These are phyloP conservation scores for Phoma herbarum DNA, from an alignment of 2,329 filamentous ascomycete genomes.

Conservation along the genomic window DNA sequence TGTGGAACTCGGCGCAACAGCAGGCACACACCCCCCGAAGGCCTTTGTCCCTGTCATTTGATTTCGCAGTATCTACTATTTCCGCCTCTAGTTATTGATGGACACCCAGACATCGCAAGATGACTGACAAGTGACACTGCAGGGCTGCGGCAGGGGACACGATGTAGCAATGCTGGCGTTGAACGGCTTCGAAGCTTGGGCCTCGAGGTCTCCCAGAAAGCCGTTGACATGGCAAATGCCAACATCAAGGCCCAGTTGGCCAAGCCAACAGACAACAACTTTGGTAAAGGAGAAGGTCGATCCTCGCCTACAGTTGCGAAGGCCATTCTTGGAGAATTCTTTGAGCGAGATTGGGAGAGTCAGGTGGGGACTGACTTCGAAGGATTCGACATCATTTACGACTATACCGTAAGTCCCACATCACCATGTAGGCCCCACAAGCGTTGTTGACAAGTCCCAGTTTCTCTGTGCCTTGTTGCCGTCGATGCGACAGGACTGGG, in stretches of 20 bases:
- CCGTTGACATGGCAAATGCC: slow-evolving; percentile 35
- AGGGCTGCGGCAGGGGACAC: slow-evolving; percentile 76
- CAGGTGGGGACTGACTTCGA: slow-evolving; percentile 39
- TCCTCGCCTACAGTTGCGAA: slow-evolving; percentile 57
- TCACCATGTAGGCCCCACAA: neutral
- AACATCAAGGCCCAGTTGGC: slow-evolving; percentile 24
- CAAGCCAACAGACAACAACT: slow-evolving; percentile 38
- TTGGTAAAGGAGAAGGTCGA: slow-evolving; percentile 49
- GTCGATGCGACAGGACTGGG: slow-evolving; percentile 62
- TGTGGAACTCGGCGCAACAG: slow-evolving; percentile 35
- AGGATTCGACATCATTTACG: slow-evolving; percentile 67
- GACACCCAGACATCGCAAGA: neutral
- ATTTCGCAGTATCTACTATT: neutral
- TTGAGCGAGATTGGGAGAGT: slow-evolving; percentile 63
- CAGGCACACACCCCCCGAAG: slow-evolving; percentile 53
- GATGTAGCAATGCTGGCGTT: slow-evolving; percentile 77
- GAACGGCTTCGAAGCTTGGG: slow-evolving; percentile 77
- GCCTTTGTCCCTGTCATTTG: slow-evolving; percentile 71
- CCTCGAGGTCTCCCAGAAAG: slow-evolving; percentile 68
- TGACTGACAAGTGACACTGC: neutral
- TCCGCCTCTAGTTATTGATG: slow-evolving; percentile 3
- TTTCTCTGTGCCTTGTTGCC: slow-evolving; percentile 68
- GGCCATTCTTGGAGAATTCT: slow-evolving; percentile 72
- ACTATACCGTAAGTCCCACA: slow-evolving; percentile 61
- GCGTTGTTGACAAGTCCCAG: slow-evolving; percentile 39